Evolutionary conservation across 148 eudicot species (phyloP).

Genomic region (Chenopodium quinoa): DNA sequence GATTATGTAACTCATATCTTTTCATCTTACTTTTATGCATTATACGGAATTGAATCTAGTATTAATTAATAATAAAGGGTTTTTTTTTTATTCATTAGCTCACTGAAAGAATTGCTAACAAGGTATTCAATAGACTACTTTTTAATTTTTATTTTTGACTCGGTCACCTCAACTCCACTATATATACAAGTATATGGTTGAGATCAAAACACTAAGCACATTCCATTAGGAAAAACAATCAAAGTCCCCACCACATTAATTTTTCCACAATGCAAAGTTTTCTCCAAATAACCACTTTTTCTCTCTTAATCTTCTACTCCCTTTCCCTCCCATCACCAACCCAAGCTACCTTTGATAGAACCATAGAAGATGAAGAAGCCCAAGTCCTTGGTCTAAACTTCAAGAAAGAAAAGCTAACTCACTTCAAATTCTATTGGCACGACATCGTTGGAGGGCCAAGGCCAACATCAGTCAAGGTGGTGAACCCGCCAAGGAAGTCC

Average conservation of each 20-base stretch:
- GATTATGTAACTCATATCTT: no score
- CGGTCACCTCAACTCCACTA: not conserved
- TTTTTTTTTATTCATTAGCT: no score
- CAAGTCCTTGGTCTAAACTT: not conserved
- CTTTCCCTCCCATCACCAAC: not conserved
- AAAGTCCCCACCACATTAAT: not conserved
- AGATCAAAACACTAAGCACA: not conserved
- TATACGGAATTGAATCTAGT: no score
- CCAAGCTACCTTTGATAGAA: slow-evolving; percentile 8
- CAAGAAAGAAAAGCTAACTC: slow-evolving; percentile 45
- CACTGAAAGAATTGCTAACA: no score
- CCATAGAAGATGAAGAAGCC: slow-evolving; percentile 8
- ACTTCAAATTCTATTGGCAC: slow-evolving; percentile 59
- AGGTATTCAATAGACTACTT: no score
- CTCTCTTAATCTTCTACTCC: slow-evolving; percentile 2
- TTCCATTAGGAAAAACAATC: not conserved
- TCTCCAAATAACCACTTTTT: not conserved
- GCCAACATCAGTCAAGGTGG: slow-evolving; percentile 40
- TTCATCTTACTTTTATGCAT: no score
- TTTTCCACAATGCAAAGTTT: slow-evolving; percentile 12
- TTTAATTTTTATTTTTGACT: not conserved
- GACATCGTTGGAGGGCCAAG: slow-evolving; percentile 42
- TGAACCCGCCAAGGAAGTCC: slow-evolving; percentile 28
- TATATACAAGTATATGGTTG: slow-evolving; percentile 3
- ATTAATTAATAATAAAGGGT: no score